phyloP scores from a whole-genome alignment of 73 alveolate genomes.

The Paramecium sonneborni region DNA sequence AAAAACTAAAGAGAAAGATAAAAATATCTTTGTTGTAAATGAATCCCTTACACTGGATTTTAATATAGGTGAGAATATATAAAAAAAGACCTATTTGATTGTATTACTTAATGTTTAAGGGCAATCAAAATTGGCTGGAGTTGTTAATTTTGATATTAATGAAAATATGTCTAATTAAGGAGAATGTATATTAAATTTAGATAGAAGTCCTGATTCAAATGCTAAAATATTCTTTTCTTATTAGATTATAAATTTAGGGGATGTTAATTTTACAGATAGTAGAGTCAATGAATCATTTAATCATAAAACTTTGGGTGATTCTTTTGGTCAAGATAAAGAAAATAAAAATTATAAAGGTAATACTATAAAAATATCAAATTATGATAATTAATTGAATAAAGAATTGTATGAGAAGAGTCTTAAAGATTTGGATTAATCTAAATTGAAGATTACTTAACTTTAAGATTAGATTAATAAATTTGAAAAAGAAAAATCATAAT shows the following conservation, averaged over 20 bases:
- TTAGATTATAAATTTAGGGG: neutral
- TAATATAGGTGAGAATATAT: neutral
- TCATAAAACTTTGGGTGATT: slow-evolving; percentile 3
- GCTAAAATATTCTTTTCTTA: slow-evolving; percentile 28
- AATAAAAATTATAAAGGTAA: neutral
- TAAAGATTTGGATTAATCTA: neutral
- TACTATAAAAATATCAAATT: neutral
- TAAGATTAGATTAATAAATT: neutral
- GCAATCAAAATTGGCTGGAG: slow-evolving; percentile 48
- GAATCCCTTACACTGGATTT: neutral
- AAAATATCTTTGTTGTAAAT: neutral
- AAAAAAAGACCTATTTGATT: neutral
- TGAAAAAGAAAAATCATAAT: neutral
- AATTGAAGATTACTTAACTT: neutral
- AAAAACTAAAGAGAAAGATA: neutral
- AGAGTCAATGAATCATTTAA: slow-evolving; percentile 18
- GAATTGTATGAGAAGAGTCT: slow-evolving; percentile 35
- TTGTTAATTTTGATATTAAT: neutral
- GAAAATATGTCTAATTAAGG: neutral
- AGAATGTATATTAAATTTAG: neutral
- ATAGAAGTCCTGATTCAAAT: slow-evolving; percentile 41
- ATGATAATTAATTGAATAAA: neutral
- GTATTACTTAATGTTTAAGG: slow-evolving; percentile 31
- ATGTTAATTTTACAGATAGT: neutral
- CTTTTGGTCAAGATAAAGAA: slow-evolving; percentile 30